Base-by-base conservation (phyloP, 1,284 basidiomycete genomes). In the Naganishia albida region DNA sequence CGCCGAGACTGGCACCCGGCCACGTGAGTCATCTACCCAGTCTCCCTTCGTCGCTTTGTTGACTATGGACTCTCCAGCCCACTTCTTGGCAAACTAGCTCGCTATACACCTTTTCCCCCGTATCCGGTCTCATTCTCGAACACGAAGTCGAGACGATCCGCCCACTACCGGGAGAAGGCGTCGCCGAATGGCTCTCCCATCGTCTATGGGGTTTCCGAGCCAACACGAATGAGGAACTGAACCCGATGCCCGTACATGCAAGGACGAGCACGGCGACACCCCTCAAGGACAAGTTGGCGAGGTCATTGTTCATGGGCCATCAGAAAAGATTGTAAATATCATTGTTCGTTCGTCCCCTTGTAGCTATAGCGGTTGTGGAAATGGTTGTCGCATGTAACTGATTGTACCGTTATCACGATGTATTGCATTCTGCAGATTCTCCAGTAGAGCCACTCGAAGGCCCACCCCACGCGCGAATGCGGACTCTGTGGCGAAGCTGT, bases 141-240 rank as follows among this genome's bases (percentile, higher is more conserved):
- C 79, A 80, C 67, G 74, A 77, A 64, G 77, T 80, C 48, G 79
- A 80, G 70, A 75, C 74, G 13, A 78, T 80, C 68, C 72, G 78
- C 10, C 79, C 79, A 1, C 57, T 78, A 28, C 79, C 79, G 0
- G 76, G 78, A 64, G 78, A 80, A 68, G 77, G 77, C 18, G 78
- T 79, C 7, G 71, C 70, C 0, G 75, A 76, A 52, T 80, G 78
- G 78, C 68, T 80, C 16, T 72, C 72, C 68, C 69, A 70, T 8
- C 67, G 72, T 20, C 66, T 79, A 16, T 69, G 76, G 50, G 75
- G 76, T 2, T 77, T 73, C 72, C 20, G 67, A 25, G 52, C 52
- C 7, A 43, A 28, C 20, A 10, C 48, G 25, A 43, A 43, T 38
- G 63, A 64, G 42, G 63, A 48, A 7, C 39, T 65, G 23, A 57